These are phyloP conservation scores for Cairneyella variabilis DNA, from an alignment of 495 filamentous ascomycete species.

Conservation along the genomic window DNA sequence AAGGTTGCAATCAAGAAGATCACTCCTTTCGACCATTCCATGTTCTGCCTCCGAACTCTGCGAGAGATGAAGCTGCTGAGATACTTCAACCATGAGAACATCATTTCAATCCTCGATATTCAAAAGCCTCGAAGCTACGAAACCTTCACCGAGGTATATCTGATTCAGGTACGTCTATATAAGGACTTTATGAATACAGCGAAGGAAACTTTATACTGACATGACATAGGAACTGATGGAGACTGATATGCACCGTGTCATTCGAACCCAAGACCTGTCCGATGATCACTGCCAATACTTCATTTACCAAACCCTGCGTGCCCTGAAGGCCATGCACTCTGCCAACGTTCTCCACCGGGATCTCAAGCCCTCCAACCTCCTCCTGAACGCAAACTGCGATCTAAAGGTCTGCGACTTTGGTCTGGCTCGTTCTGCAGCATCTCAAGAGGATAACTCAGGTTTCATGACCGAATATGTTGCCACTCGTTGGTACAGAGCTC, in stretches of 20 bases:
- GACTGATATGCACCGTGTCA: slow-evolving; percentile 99
- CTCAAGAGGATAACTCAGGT: slow-evolving; percentile 95
- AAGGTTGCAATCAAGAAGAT: slow-evolving; percentile 99
- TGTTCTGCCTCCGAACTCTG: slow-evolving; percentile 96
- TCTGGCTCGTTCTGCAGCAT: slow-evolving; percentile 86
- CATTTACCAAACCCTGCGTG: slow-evolving; percentile 98
- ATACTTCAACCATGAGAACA: slow-evolving; percentile 99
- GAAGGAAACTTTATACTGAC: slow-evolving; percentile 7
- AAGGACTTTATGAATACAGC: neutral
- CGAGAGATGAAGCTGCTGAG: slow-evolving; percentile 99
- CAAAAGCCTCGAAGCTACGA: slow-evolving; percentile 96
- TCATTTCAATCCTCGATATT: slow-evolving; percentile 98
- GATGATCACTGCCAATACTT: slow-evolving; percentile 99
- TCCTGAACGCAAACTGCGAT: slow-evolving; percentile 98
- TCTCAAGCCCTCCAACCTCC: slow-evolving; percentile 92
- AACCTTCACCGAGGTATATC: slow-evolving; percentile 95
- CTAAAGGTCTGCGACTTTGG: slow-evolving; percentile 99
- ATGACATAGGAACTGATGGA: slow-evolving; percentile 88
- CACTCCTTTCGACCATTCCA: slow-evolving; percentile 97
- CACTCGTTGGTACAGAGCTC: slow-evolving; percentile 97
- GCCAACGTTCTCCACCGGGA: slow-evolving; percentile 98
- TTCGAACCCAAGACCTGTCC: slow-evolving; percentile 96
- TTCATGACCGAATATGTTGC: slow-evolving; percentile 99
- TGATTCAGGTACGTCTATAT: slow-evolving; percentile 77
- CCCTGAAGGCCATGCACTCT: slow-evolving; percentile 98